A percentile compares a stretch with the other conserved stretches of the same genome.
Conservation (phyloP, 495 filamentous ascomycete species). For the Xylaria castorea region DNA sequence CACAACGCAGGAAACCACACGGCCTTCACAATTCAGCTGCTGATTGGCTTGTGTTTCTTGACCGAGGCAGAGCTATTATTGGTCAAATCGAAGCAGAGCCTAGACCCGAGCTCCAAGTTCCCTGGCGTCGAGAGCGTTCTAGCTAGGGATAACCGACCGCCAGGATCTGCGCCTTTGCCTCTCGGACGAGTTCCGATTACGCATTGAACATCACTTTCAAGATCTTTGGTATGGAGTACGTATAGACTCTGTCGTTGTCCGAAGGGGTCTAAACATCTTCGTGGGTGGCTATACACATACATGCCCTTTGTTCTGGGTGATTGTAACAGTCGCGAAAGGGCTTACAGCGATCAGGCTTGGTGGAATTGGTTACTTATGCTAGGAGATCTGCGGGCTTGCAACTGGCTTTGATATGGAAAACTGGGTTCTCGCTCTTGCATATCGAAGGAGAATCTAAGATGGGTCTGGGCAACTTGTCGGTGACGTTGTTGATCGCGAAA, state of each 20-base stretch:
- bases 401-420: not conserved
- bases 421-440: not conserved
- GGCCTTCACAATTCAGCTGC: slow-evolving; percentile 24
- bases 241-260: too few species aligned
- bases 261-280: too few species aligned
- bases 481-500: not conserved
- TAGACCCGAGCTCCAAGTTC: not conserved
- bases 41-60: slow-evolving; percentile 8
- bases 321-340: not conserved
- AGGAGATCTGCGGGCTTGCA: not conserved
- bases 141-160: slow-evolving; percentile 13
- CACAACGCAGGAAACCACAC: slow-evolving; percentile 22
- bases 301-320: too few species aligned
- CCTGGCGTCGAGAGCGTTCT: slow-evolving; percentile 17
- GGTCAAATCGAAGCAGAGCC: not conserved
- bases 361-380: not conserved
- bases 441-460: not conserved
- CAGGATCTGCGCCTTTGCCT: slow-evolving; percentile 13
- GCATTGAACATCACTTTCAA: not conserved
- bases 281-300: too few species aligned
- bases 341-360: not conserved
- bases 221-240: too few species aligned
- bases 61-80: not conserved
- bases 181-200: slow-evolving; percentile 2
- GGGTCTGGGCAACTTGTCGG: not conserved